Conservation (phyloP, 257 asterid genomes). For the Solanum medicagineum region DNA sequence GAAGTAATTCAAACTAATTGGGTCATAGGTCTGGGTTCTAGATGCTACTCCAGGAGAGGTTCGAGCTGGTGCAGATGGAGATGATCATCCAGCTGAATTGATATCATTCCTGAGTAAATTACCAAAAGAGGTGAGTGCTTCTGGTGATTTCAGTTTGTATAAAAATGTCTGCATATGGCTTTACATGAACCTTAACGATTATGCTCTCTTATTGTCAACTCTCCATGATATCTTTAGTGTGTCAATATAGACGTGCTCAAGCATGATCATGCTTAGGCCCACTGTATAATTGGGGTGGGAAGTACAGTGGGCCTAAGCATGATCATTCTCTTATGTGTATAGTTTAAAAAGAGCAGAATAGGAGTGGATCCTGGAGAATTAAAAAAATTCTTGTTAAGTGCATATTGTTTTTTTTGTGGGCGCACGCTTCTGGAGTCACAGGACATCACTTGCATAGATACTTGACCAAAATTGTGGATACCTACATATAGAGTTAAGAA, state of each 20-base stretch:
- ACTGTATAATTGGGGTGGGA: not conserved
- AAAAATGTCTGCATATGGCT: not conserved
- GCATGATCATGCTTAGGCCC: no score
- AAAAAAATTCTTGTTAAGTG: not conserved
- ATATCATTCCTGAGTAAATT: conserved; percentile 56
- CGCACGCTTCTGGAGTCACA: not conserved
- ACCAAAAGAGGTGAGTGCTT: conserved; percentile 51
- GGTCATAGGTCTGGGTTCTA: conserved; percentile 80
- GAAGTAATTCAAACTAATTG: not conserved
- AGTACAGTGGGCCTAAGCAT: not conserved
- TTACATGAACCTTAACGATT: not conserved
- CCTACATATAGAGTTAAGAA: not conserved
- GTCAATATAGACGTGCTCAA: not conserved
- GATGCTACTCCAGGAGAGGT: conserved; percentile 98
- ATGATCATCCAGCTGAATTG: conserved; percentile 95
- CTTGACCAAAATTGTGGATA: not conserved
- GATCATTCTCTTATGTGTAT: not conserved
- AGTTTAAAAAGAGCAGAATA: not conserved
- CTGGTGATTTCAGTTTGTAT: not conserved
- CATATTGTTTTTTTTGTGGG: not conserved
- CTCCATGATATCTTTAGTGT: not conserved
- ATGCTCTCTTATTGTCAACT: not conserved
- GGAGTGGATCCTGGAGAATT: not conserved
- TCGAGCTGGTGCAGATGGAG: conserved; percentile 92
- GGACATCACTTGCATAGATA: not conserved